Conservation (phyloP, 345 rosid genomes). For the Linum trigynum region DNA sequence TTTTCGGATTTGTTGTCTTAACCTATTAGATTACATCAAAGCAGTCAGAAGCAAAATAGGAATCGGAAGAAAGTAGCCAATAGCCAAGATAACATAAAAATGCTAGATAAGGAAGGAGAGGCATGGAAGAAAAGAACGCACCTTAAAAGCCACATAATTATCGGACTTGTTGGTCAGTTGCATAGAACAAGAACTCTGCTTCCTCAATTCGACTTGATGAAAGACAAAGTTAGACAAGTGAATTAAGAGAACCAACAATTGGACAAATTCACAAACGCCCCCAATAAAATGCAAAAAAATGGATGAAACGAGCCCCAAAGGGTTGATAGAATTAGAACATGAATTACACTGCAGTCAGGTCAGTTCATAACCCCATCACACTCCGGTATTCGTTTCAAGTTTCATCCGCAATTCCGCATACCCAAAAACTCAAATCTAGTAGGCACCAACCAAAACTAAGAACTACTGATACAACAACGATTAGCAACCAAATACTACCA, state of each 20-base stretch:
- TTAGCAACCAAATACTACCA: too few species aligned
- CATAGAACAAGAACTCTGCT: conserved; percentile 71
- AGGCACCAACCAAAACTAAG: too few species aligned
- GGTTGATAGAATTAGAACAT: too few species aligned
- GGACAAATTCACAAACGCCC: neutral
- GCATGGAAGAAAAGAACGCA: conserved; percentile 9
- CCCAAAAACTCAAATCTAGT: too few species aligned
- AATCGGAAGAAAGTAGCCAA: neutral
- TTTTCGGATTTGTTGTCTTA: conserved; percentile 79
- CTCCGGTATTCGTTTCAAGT: too few species aligned
- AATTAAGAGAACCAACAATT: neutral
- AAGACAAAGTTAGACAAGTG: neutral
- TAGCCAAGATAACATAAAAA: neutral
- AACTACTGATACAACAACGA: too few species aligned
- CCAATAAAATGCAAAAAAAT: neutral
- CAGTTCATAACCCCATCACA: too few species aligned
- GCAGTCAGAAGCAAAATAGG: neutral
- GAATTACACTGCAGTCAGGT: too few species aligned
- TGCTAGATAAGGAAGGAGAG: neutral
- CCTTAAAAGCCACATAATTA: conserved; percentile 69
- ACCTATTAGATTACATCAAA: conserved; percentile 33
- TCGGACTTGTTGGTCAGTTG: conserved; percentile 64
- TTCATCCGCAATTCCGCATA: too few species aligned
- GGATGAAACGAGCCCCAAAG: neutral
- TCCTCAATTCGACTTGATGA: conserved; percentile 19